These are phyloP conservation scores for Aspergillus taichungensis DNA, from an alignment of 495 filamentous ascomycete species.

Conservation along the genomic window DNA sequence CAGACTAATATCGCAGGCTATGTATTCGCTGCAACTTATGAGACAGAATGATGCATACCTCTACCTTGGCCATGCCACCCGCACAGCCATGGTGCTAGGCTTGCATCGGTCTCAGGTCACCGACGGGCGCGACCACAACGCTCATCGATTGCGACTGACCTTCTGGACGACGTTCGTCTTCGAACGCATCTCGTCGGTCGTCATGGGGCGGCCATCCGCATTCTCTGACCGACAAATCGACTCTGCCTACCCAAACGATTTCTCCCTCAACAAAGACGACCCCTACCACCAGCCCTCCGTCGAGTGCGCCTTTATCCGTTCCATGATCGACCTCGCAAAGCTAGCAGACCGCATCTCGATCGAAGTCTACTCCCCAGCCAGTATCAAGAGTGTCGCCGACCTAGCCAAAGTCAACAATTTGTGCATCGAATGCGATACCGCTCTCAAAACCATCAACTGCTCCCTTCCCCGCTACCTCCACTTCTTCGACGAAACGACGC, in stretches of 20 bases:
- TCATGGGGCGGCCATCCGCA: slow-evolving; percentile 5
- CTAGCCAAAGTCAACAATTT: slow-evolving; percentile 1
- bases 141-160: slow-evolving; percentile 7
- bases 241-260: slow-evolving; percentile 6
- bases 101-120: slow-evolving; percentile 7
- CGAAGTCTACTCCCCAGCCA: slow-evolving; percentile 5
- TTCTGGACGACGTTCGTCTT: slow-evolving; percentile 6
- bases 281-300: background rate
- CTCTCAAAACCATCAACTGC: slow-evolving; percentile 2
- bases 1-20: background rate
- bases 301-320: slow-evolving; percentile 4
- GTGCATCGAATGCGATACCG: slow-evolving; percentile 2
- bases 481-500: slow-evolving; percentile 5
- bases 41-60: slow-evolving; percentile 9
- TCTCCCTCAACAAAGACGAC: background rate
- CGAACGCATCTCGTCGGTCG: slow-evolving; percentile 7
- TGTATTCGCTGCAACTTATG: slow-evolving; percentile 8
- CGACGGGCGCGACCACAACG: slow-evolving; percentile 3
- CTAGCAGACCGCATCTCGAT: slow-evolving; percentile 5
- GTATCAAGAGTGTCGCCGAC: slow-evolving; percentile 2
- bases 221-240: slow-evolving; percentile 7
- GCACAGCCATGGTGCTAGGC: slow-evolving; percentile 5
- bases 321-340: slow-evolving; percentile 6
- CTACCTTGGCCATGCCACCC: slow-evolving; percentile 7
- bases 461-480: slow-evolving; percentile 5